Base-by-base conservation (phyloP, 192 early-diverging fungal species). In the Borealophlyctis nickersoniae region DNA sequence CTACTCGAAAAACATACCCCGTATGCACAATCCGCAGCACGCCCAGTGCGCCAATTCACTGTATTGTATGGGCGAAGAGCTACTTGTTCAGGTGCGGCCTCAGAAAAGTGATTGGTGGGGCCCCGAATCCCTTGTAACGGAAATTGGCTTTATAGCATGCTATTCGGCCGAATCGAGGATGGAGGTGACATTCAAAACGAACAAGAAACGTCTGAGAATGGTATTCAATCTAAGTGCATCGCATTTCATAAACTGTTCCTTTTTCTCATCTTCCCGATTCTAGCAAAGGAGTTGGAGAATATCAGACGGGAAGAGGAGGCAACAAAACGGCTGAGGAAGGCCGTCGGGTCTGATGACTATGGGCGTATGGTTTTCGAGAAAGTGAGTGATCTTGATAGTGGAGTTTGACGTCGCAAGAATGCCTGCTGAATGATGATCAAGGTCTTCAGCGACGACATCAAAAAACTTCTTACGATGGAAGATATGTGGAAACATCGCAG, bases 41-140 rank as follows among this genome's bases (percentile, higher is more conserved):
- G 3, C 97, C 97, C 0, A 89, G 83, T 48, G 84, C 87, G 28
- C 92, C 97, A 16, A 93, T 99, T 49, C 97, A 99, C 69, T 98
- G 95, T 63, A 93, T 99, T 63, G 96, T 98, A 28, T 99, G 97
- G 97, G 91, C 96, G 63, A 99, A 99, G 73, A 91, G 86, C 64
- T 99, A 94, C 73, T 78, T 98, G 32, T 98, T 98, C 72, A 86
- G 77, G 65, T 88, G 81, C 73, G 58, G 13, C 7, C n/a, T 11
- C 57, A 23, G 5, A 30, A 5, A 48, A n/a, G n/a, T n/a, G n/a
- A n/a, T 82, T 0, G 82, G 4, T 9, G 35, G 29, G 29, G 26
- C 2, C 3, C 45, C n/a, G 11, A 11, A 48, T 11, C 27, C 60
- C 22, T 39, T 1, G 36, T 9, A 36, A 23, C 48, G 22, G 22